phyloP scores from a whole-genome alignment of 106 monocot genomes.

The Amphibolis antarctica region DNA sequence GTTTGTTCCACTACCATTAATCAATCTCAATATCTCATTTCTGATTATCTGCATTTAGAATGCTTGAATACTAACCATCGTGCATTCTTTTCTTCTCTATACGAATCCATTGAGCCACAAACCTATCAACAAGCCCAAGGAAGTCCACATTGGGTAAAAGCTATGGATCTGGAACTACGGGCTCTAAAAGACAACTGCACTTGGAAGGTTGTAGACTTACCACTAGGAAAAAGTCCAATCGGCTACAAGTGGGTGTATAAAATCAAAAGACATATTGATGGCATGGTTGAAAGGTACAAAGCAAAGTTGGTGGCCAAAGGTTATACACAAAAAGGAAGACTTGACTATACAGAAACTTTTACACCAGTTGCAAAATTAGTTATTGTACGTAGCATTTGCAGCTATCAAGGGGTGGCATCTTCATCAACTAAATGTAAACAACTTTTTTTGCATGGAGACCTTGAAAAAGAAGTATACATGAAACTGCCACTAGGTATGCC shows the following conservation, averaged over 20 bases:
- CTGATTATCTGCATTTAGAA: too few species aligned
- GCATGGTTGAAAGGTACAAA: background rate
- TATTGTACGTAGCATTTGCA: background rate
- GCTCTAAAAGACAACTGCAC: too few species aligned
- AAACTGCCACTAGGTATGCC: background rate
- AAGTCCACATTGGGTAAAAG: too few species aligned
- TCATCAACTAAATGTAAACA: background rate
- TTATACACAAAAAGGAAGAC: background rate
- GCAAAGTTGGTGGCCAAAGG: background rate
- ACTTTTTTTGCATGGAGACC: background rate
- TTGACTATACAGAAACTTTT: background rate
- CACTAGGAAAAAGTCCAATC: background rate
- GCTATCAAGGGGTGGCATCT: background rate
- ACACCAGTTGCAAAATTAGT: background rate
- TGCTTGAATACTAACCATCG: too few species aligned
- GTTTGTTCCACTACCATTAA: too few species aligned
- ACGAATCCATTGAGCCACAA: too few species aligned
- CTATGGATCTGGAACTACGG: too few species aligned
- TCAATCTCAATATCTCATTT: too few species aligned
- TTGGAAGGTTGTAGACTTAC: too few species aligned
- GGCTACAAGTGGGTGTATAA: background rate
- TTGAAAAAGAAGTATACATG: background rate
- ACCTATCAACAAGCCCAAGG: too few species aligned
- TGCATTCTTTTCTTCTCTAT: too few species aligned
- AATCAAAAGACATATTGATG: background rate